Evolutionary conservation across 768 basidiomycete species (phyloP).

Genomic region (Tulasnella sp.): DNA sequence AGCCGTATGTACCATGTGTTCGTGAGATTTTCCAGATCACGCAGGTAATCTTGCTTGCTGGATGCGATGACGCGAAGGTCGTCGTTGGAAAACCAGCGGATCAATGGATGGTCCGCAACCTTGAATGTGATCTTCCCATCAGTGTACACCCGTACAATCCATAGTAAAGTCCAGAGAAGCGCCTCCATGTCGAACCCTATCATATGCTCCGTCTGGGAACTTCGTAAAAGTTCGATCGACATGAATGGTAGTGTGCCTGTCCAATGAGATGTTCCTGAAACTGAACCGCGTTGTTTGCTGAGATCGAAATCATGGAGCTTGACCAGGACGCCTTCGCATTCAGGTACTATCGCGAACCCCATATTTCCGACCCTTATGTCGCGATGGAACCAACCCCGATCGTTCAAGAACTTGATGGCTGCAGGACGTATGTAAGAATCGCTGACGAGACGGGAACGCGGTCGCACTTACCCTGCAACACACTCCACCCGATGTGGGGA

Average conservation of each 20-base stretch:
- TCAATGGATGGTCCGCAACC: not conserved
- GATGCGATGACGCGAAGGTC: no score
- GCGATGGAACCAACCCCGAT: not conserved
- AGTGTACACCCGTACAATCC: not conserved
- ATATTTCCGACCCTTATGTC: not conserved
- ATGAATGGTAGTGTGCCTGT: not conserved
- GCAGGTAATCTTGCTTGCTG: no score
- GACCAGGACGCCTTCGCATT: not conserved
- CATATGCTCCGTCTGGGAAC: not conserved
- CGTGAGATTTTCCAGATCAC: no score
- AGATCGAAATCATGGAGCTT: not conserved
- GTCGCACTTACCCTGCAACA: not conserved
- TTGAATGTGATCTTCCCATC: not conserved
- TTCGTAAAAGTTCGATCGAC: not conserved
- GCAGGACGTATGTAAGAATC: not conserved
- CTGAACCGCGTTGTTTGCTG: not conserved
- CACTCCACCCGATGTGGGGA: not conserved
- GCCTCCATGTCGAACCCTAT: not conserved
- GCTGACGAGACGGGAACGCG: not conserved
- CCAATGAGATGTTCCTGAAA: not conserved
- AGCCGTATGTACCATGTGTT: no score
- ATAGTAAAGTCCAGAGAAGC: not conserved
- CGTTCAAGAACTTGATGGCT: slow-evolving; percentile 6
- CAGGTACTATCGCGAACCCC: not conserved
- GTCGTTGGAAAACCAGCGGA: not conserved